Evolutionary conservation across 305 asterid genomes (phyloP).

Genomic region (Ajuga reptans): DNA sequence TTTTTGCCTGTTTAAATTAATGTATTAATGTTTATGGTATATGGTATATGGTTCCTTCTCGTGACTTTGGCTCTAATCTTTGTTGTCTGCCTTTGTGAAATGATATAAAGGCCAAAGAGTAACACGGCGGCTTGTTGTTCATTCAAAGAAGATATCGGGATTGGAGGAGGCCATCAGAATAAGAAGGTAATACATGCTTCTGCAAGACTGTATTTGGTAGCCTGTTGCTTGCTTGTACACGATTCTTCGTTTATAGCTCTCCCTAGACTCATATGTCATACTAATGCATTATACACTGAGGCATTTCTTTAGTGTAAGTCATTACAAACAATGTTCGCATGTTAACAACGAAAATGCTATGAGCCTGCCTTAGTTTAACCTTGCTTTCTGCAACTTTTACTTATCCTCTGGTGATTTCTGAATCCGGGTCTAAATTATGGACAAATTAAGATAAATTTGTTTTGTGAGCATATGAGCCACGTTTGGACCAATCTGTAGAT

Average conservation of each 20-base stretch:
- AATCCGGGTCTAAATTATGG: no score
- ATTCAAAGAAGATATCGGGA: constrained; percentile 66
- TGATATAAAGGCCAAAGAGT: constrained; percentile 32
- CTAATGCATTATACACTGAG: not conserved
- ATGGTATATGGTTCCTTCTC: constrained; percentile 18
- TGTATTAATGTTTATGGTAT: not conserved
- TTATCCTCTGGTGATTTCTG: not conserved
- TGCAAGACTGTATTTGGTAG: not conserved
- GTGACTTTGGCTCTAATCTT: constrained; percentile 24
- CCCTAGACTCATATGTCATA: not conserved
- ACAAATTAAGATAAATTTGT: no score
- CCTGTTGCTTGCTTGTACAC: not conserved
- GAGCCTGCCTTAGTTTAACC: not conserved
- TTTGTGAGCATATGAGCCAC: no score
- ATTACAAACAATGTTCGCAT: no score
- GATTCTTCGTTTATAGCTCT: not conserved
- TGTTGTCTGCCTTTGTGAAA: not conserved
- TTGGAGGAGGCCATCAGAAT: constrained; percentile 83
- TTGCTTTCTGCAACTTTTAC: not conserved
- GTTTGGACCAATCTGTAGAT: no score
- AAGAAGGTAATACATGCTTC: constrained; percentile 41
- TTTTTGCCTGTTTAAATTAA: not conserved
- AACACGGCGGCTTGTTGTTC: constrained; percentile 38
- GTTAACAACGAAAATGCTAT: not conserved
- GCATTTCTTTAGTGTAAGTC: no score